A percentile compares a stretch with the other conserved stretches of the same genome.
phyloP scores from a whole-genome alignment of 2,329 filamentous ascomycete genomes.

The Magnaporthiopsis incrustans region DNA sequence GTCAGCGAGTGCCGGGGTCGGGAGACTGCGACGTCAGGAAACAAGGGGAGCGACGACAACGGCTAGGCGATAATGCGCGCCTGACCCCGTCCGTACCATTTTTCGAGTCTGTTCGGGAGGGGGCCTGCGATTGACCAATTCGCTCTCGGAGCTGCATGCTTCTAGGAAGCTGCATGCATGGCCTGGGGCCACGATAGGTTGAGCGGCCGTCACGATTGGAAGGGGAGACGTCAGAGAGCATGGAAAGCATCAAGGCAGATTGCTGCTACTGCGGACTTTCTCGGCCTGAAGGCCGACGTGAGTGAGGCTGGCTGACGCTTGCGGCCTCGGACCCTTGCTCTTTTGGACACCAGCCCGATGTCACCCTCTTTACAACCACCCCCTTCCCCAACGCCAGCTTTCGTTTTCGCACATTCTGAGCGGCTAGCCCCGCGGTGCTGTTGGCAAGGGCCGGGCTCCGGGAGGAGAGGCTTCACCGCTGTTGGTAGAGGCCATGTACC shows the following conservation, averaged over 20 bases:
- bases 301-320: background rate
- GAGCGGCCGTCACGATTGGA: background rate
- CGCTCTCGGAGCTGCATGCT: no score
- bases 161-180: background rate
- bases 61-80: background rate
- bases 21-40: background rate
- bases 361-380: background rate
- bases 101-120: background rate
- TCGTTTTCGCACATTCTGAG: background rate
- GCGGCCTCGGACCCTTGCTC: no score
- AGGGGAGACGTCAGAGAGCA: background rate
- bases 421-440: background rate
- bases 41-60: background rate
- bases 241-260: no score
- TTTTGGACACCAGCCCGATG: no score
- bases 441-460: background rate
- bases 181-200: background rate
- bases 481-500: background rate
- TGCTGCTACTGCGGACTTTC: no score
- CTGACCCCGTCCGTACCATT: background rate
- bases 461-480: background rate
- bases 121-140: background rate
- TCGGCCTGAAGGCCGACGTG: background rate
- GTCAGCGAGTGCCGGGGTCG: background rate
- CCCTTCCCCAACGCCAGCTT: no score